Conservation (phyloP, 179 eudicot genomes). For the Pouteria campechiana region DNA sequence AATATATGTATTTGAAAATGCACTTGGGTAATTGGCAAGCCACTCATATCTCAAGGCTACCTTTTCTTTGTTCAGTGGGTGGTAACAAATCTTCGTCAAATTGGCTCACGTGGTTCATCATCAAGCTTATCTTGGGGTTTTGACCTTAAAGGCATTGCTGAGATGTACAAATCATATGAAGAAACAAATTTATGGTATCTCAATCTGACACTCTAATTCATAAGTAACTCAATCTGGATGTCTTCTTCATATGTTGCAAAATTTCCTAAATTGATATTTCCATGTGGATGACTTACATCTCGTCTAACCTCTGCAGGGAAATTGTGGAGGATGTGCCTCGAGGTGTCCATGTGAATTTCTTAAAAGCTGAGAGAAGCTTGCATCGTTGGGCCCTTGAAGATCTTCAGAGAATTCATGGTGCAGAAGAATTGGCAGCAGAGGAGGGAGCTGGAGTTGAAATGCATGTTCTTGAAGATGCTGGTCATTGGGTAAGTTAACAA, state of each 20-base stretch:
- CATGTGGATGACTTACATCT: background rate
- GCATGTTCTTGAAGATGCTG: conserved; percentile 98
- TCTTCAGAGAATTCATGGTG: conserved; percentile 78
- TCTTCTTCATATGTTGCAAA: background rate
- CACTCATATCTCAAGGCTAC: background rate
- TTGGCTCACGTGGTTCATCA: conserved; percentile 23
- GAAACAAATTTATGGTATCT: conserved; percentile 78
- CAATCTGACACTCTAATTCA: no score
- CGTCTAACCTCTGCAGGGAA: conserved; percentile 37
- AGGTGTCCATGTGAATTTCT: conserved; percentile 84
- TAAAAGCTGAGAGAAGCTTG: conserved; percentile 93
- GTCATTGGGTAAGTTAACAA: conserved; percentile 72
- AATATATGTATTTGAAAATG: no score
- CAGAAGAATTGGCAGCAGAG: conserved; percentile 75
- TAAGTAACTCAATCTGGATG: no score
- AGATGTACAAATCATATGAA: conserved; percentile 83
- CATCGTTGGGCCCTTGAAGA: conserved; percentile 95
- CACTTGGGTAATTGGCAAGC: no score
- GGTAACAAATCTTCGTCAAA: conserved; percentile 63
- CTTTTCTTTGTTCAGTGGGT: conserved; percentile 56
- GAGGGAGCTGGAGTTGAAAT: conserved; percentile 90
- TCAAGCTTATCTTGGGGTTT: conserved; percentile 66
- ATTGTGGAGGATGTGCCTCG: conserved; percentile 84
- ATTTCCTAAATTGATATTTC: background rate
- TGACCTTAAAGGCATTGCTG: conserved; percentile 77